Evolutionary conservation across 2,329 filamentous ascomycete genomes (phyloP).

Genomic region (Clonostachys byssicola): DNA sequence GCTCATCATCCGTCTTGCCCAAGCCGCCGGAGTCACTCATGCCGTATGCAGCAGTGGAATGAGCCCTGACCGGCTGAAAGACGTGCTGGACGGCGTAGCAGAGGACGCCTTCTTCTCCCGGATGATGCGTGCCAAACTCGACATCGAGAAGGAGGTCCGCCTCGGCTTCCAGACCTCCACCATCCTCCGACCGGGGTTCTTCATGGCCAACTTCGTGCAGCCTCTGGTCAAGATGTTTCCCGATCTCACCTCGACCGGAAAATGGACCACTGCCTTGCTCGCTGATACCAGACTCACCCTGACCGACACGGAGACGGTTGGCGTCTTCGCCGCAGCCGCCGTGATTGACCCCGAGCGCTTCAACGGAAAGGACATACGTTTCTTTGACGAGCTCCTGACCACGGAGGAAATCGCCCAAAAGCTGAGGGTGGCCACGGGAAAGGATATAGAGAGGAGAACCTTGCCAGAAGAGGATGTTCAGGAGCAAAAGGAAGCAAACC

Average conservation of each 20-base stretch:
- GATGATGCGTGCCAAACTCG: conserved; percentile 29
- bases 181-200: conserved; percentile 42
- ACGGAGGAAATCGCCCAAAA: conserved; percentile 26
- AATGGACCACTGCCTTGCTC: conserved; percentile 27
- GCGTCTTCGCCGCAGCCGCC: conserved; percentile 34
- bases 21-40: conserved; percentile 27
- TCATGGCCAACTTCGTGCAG: conserved; percentile 46
- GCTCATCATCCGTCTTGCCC: conserved; percentile 27
- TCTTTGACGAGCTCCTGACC: conserved; percentile 33
- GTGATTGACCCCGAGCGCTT: conserved; percentile 35
- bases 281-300: conserved; percentile 31
- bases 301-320: conserved; percentile 42
- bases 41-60: conserved; percentile 29
- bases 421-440: conserved; percentile 24
- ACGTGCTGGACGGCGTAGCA: conserved; percentile 13
- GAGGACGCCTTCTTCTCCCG: conserved; percentile 16
- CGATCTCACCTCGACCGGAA: conserved; percentile 27
- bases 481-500: conserved; percentile 23
- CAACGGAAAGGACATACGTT: conserved; percentile 26
- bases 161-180: conserved; percentile 37
- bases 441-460: conserved; percentile 27
- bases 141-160: conserved; percentile 30
- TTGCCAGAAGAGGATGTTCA: conserved; percentile 35
- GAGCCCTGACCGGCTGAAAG: conserved; percentile 17
- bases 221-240: conserved; percentile 34